A percentile compares a stretch with the other conserved stretches of the same genome.
phyloP scores from a whole-genome alignment of 2,329 filamentous ascomycete genomes.

The Stagonosporopsis rhizophila region DNA sequence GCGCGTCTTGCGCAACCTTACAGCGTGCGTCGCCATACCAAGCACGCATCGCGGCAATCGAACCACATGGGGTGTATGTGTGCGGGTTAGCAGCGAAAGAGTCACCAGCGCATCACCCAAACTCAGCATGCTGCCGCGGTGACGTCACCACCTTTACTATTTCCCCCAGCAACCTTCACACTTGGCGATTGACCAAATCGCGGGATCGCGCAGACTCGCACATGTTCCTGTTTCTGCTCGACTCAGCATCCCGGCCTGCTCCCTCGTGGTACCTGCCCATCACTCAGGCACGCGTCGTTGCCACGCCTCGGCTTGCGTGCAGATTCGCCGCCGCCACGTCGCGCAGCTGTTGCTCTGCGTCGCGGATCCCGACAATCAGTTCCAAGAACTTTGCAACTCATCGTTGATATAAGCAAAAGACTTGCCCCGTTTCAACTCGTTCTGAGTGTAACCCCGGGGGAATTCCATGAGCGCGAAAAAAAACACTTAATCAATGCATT shows the following conservation, averaged over 20 bases:
- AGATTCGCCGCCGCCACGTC: background rate
- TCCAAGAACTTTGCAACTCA: background rate
- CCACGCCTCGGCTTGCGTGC: constrained; percentile 10
- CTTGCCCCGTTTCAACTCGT: background rate
- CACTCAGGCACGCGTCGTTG: constrained; percentile 8
- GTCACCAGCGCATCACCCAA: background rate
- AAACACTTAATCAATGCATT: background rate
- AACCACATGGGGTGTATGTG: background rate
- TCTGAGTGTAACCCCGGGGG: background rate
- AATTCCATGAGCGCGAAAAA: background rate
- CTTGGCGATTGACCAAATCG: background rate
- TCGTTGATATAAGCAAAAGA: background rate
- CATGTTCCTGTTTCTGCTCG: background rate
- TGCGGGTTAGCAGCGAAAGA: background rate
- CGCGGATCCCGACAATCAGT: constrained; percentile 11
- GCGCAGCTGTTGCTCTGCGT: constrained; percentile 1
- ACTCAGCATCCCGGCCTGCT: constrained; percentile 1
- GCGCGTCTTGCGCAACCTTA: constrained; percentile 55
- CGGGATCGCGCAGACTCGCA: background rate
- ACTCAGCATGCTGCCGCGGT: background rate
- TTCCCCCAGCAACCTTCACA: background rate
- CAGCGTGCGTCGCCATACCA: constrained; percentile 2
- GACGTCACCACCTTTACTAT: constrained; percentile 5
- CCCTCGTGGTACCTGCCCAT: constrained; percentile 16
- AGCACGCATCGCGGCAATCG: background rate